phyloP scores from a whole-genome alignment of 2,329 filamentous ascomycete species.

The Pyrenochaeta sp. region DNA sequence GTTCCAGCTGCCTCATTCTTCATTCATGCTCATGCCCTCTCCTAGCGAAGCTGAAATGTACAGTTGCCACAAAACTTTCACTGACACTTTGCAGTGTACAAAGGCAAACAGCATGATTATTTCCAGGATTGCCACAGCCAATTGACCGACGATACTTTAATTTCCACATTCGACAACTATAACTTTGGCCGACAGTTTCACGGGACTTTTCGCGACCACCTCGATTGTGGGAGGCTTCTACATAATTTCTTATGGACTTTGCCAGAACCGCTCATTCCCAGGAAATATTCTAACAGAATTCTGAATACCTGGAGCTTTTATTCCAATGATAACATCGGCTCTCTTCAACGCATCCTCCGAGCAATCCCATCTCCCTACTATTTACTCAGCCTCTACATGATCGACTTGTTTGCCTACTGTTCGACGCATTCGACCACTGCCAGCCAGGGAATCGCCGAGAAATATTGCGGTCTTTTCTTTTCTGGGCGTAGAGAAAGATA shows the following conservation, averaged over 20 bases:
- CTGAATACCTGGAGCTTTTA: neutral
- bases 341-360: neutral
- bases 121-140: no score
- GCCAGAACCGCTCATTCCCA: neutral
- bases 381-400: neutral
- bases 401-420: neutral
- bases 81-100: no score
- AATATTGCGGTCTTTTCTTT: neutral
- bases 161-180: neutral
- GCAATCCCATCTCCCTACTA: neutral
- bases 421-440: neutral
- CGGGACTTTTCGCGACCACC: neutral
- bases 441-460: neutral
- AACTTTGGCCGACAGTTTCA: neutral
- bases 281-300: neutral
- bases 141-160: neutral
- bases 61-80: no score
- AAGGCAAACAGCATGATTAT: no score
- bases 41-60: no score
- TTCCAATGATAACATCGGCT: no score
- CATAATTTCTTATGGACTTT: neutral
- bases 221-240: neutral
- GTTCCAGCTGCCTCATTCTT: no score
- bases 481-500: neutral
- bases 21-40: no score